Evolutionary conservation across 2,329 filamentous ascomycete species (phyloP).

Genomic region (Pseudogymnoascus sp.): DNA sequence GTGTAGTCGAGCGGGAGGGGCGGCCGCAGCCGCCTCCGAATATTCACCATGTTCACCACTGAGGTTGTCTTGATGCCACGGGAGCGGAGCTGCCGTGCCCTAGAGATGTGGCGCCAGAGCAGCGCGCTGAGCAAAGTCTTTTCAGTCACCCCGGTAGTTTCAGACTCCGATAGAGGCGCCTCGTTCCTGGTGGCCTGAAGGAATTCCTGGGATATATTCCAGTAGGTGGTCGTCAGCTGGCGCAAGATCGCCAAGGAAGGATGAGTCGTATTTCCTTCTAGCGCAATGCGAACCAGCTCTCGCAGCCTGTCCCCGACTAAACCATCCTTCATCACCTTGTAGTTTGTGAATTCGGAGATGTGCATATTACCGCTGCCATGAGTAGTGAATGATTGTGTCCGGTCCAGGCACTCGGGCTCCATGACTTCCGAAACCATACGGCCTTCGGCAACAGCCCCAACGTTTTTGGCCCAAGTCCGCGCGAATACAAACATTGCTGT

Average conservation of each 20-base stretch:
- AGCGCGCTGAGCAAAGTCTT: background rate
- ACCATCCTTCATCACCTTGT: background rate
- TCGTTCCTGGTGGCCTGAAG: background rate
- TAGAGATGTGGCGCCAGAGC: background rate
- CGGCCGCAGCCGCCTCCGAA: background rate
- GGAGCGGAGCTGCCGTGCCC: background rate
- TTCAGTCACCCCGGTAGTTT: background rate
- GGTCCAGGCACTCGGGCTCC: background rate
- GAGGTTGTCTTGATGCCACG: background rate
- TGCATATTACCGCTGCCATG: background rate
- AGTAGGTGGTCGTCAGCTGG: background rate
- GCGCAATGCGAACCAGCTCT: background rate
- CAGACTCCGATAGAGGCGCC: background rate
- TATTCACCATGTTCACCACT: background rate
- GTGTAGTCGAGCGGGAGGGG: background rate
- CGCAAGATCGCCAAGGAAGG: background rate
- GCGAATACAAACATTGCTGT: background rate
- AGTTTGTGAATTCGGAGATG: background rate
- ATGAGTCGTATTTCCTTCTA: background rate
- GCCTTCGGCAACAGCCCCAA: background rate
- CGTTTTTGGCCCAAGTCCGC: background rate
- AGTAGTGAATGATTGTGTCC: background rate
- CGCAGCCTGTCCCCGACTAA: background rate
- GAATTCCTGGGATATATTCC: background rate
- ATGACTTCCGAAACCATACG: background rate